phyloP scores from a whole-genome alignment of 2,329 filamentous ascomycete species.

The Hymenoscyphus linearis region DNA sequence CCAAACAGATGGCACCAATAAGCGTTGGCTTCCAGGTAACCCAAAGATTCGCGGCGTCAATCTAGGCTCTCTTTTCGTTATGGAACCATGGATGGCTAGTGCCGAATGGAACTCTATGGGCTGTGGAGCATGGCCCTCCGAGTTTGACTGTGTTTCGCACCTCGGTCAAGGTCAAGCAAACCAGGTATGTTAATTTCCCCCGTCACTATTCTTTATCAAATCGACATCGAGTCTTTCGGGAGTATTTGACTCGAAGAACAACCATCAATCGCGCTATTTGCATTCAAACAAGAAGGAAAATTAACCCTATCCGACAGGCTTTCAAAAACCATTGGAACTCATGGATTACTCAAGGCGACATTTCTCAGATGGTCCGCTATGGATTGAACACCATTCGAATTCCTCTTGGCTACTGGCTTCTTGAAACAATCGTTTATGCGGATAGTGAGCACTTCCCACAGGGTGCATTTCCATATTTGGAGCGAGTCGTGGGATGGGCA shows the following conservation, averaged over 20 bases:
- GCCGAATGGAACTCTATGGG: neutral
- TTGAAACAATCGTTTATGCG: slow-evolving; percentile 39
- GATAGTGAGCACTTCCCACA: slow-evolving; percentile 43
- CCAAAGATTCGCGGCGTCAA: slow-evolving; percentile 5
- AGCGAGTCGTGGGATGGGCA: slow-evolving; percentile 40
- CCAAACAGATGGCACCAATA: slow-evolving; percentile 1
- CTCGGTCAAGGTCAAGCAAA: neutral
- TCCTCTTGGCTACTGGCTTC: slow-evolving; percentile 46
- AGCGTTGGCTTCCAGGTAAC: slow-evolving; percentile 17
- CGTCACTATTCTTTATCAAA: neutral
- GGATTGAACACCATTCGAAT: slow-evolving; percentile 46
- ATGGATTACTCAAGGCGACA: slow-evolving; percentile 43
- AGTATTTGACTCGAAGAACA: neutral
- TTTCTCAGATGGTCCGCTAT: slow-evolving; percentile 39
- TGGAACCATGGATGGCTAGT: slow-evolving; percentile 1
- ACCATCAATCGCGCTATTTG: neutral
- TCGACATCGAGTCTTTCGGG: neutral
- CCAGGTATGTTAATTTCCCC: neutral
- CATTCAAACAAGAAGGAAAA: neutral
- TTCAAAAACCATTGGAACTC: slow-evolving; percentile 27
- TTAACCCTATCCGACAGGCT: neutral
- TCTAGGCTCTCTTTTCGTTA: neutral
- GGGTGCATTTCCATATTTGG: slow-evolving; percentile 40
- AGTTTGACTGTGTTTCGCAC: slow-evolving; percentile 1
- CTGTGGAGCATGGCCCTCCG: neutral